Base-by-base conservation (phyloP, 495 filamentous ascomycete species). In the Barbatosphaeria neglecta region DNA sequence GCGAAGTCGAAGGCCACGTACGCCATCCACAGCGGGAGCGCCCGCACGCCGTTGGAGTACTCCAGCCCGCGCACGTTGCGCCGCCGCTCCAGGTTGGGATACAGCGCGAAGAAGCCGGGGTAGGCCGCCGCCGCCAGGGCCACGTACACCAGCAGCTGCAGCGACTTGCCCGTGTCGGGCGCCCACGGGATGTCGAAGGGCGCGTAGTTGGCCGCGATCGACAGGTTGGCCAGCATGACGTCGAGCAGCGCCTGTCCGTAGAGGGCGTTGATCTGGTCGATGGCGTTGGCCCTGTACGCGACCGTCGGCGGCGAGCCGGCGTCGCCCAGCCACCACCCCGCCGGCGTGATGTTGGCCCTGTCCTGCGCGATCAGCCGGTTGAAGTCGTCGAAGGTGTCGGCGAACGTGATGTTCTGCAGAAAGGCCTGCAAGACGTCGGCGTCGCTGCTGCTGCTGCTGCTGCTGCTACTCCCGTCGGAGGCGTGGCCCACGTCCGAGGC, bases 91-190 rank as follows among this genome's bases (percentile, higher is more conserved):
- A 83, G 59, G 3, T 86, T 92, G 20, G 86, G 85, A 63, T 95
- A 95, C 16, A 95, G 72, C 1, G 83, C 79, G 54, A 92, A 93
- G 66, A 95, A 87, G 22, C 79, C 86, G 5, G 88, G 88, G 58
- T 80, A 92, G 0, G 78, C 80, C 16, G 75, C 70, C 68, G 90
- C 78, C 15, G 78, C 84, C 2, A 94, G 70, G 22, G 83, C 79
- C 53, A 88, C 79, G 59, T 95, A 95, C 10, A 82, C 71, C 22
- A 90, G 67, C 15, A 93, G 69, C 60, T 92, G 84, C 19, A 95
- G 67, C n/a, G 80, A 80, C 37, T 87, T 70, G 8, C 83, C 86
- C 1, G 75, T 73, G 20, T 67, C 66, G 1, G 81, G 74, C 9
- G 72, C 55, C 65, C 75, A 87, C 16, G 84, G 78, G 13, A 77